These are phyloP conservation scores for Angomonas deanei DNA, from an alignment of 208 protist species.

Conservation along the genomic window DNA sequence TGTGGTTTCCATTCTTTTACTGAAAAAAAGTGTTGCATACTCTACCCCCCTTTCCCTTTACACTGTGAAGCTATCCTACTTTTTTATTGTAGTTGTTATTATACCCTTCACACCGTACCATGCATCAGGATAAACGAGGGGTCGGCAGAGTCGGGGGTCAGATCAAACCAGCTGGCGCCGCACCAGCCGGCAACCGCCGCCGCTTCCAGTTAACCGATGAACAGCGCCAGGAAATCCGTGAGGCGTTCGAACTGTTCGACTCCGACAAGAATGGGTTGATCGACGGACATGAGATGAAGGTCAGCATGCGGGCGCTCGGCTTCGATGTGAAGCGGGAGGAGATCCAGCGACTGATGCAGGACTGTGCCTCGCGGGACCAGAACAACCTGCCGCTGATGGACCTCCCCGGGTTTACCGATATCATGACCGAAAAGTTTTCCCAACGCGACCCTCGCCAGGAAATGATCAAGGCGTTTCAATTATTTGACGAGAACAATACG, in stretches of 20 bases:
- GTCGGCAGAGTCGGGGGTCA: too few species aligned
- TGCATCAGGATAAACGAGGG: too few species aligned
- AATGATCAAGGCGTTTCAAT: conserved; percentile 94
- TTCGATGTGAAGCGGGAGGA: conserved; percentile 98
- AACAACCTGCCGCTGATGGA: conserved; percentile 86
- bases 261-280: conserved; percentile 94
- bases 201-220: conserved; percentile 97
- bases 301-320: conserved; percentile 98
- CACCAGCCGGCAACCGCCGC: conserved; percentile 38
- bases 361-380: conserved; percentile 76
- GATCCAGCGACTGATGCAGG: conserved; percentile 83
- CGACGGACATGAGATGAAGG: conserved; percentile 99
- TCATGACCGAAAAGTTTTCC: conserved; percentile 91
- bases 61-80: too few species aligned
- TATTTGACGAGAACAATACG: conserved; percentile 96
- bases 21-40: too few species aligned
- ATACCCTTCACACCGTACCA: neutral
- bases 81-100: neutral
- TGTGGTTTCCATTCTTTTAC: too few species aligned
- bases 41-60: too few species aligned
- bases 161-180: too few species aligned
- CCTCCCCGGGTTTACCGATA: conserved; percentile 86
- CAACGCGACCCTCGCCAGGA: conserved; percentile 93
- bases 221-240: conserved; percentile 98
- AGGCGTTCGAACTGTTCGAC: conserved; percentile 99